Evolutionary conservation across 2,329 filamentous ascomycete species (phyloP), one percentile per base, ranked within the genome.

Genomic region (Septoria petroselini): DNA sequence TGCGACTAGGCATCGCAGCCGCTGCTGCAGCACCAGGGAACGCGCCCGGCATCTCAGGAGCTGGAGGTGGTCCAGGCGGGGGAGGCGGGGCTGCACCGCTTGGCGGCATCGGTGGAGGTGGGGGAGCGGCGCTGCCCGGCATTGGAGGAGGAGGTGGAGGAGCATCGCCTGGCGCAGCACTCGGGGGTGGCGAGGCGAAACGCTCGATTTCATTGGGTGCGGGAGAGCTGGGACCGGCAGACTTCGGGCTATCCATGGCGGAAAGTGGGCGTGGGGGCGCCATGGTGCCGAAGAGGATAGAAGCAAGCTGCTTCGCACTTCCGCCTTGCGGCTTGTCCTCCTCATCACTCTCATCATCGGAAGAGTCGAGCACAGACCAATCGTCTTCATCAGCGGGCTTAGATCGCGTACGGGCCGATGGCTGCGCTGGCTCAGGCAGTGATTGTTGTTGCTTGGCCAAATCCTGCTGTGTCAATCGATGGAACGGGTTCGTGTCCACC

Each of bases 201-300:
- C 58, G 54, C 33, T 62, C 60, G 4, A 37, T 41, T n/a, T 66
- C 61, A 2, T 52, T 55, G 3, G 68, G 63, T 4, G 67, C 63
- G 3, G 68, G 66, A 12, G 65, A 63, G 65, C 70, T 31, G 66
- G 70, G 62, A 17, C 67, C 69, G 4, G 33, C 34, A 5, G 65
- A 59, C 64, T 46, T 43, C 3, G 53, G 53, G 58, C 86, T 83
- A 47, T 87, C 89, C 68, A 88, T 83, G 5, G 89, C 86, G 15
- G 88, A 94, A 37, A 96, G 72, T 23, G 91, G 91, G 43, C 91
- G 83, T 11, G 93, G 91, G 31, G 93, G 91, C 7, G 82, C 91
- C 91, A 98, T 97, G 43, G 91, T 95, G 52, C 93, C 91, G 67
- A 98, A 98, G 15, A 98, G 78, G 53, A 96, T 93, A 5, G 88